A percentile compares a stretch with the other conserved stretches of the same genome.
phyloP scores from a whole-genome alignment of 2,329 filamentous ascomycete species.

The Ceratocystis eucalypticola region DNA sequence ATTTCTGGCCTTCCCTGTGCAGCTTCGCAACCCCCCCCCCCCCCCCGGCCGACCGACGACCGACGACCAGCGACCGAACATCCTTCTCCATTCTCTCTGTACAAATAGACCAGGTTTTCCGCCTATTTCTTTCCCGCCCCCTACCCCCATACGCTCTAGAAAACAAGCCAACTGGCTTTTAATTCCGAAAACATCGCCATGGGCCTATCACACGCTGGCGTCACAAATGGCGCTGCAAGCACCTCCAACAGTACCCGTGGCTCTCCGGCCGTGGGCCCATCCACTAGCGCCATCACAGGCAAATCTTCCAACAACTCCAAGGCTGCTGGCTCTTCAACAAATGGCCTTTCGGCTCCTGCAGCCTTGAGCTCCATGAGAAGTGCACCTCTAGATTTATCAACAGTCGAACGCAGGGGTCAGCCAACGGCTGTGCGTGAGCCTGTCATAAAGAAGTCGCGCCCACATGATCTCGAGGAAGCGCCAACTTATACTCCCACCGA shows the following conservation, averaged over 20 bases:
- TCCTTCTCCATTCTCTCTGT: neutral
- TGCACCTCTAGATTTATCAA: constrained; percentile 63
- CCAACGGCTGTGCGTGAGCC: constrained; percentile 62
- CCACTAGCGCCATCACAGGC: constrained; percentile 6
- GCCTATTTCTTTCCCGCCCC: neutral
- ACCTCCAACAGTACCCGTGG: constrained; percentile 37
- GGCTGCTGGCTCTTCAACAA: constrained; percentile 37
- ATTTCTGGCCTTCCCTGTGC: no score
- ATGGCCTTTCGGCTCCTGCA: constrained; percentile 28
- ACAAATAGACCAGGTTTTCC: neutral
- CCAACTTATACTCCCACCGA: constrained; percentile 81
- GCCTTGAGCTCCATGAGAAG: constrained; percentile 45
- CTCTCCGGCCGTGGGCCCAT: constrained; percentile 34
- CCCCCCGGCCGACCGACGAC: neutral
- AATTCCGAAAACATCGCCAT: neutral
- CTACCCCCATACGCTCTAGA: neutral
- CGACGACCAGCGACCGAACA: neutral
- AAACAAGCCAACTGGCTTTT: neutral
- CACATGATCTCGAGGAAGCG: constrained; percentile 76
- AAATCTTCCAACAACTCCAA: constrained; percentile 31
- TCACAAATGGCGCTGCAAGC: constrained; percentile 27
- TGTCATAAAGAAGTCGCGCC: constrained; percentile 61
- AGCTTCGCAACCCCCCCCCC: no score
- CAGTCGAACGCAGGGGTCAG: constrained; percentile 82
- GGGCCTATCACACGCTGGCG: constrained; percentile 19